Percentiles rank a stretch among this genome's conserved stretches.
Conservation (phyloP, 1,139 yeast genomes). For the Yamadazyma siamensis region DNA sequence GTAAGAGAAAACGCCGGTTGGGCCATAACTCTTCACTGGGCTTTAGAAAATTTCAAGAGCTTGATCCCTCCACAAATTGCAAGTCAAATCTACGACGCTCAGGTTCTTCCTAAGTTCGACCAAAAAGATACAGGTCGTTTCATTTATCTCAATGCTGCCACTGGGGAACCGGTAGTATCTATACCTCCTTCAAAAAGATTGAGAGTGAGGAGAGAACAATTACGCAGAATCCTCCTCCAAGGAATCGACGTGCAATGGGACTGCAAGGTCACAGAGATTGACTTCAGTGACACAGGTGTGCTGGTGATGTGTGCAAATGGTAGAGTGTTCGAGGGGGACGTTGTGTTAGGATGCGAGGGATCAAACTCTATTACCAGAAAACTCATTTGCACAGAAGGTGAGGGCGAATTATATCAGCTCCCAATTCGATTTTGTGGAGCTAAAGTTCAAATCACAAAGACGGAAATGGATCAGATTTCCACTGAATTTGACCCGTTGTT, state of each 20-base stretch:
- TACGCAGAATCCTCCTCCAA: constrained; percentile 17
- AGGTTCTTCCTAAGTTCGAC: constrained; percentile 23
- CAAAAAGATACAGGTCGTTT: constrained; percentile 23
- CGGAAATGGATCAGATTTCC: constrained; percentile 16
- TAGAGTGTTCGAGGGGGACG: constrained; percentile 16
- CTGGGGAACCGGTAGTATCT: constrained; percentile 19
- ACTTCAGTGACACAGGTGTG: constrained; percentile 10
- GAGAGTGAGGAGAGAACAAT: constrained; percentile 24
- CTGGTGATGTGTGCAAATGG: constrained; percentile 19
- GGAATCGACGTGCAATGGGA: constrained; percentile 25
- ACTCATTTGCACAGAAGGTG: constrained; percentile 14
- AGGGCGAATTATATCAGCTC: constrained; percentile 18
- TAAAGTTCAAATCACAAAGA: constrained; percentile 17
- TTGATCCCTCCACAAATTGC: constrained; percentile 18
- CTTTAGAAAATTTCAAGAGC: constrained; percentile 17
- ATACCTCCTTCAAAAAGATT: constrained; percentile 25
- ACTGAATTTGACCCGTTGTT: constrained; percentile 20
- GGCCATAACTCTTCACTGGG: constrained; percentile 30
- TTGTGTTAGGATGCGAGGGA: constrained; percentile 24
- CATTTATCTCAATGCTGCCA: constrained; percentile 22
- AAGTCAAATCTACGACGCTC: constrained; percentile 17
- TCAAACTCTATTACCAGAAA: constrained; percentile 19
- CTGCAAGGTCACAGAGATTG: constrained; percentile 15
- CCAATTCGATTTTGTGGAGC: constrained; percentile 25
- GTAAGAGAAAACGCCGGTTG: constrained; percentile 23